A percentile compares a stretch with the other conserved stretches of the same genome.
phyloP scores from a whole-genome alignment of 306 rosid genomes.

The Biancaea sappan region DNA sequence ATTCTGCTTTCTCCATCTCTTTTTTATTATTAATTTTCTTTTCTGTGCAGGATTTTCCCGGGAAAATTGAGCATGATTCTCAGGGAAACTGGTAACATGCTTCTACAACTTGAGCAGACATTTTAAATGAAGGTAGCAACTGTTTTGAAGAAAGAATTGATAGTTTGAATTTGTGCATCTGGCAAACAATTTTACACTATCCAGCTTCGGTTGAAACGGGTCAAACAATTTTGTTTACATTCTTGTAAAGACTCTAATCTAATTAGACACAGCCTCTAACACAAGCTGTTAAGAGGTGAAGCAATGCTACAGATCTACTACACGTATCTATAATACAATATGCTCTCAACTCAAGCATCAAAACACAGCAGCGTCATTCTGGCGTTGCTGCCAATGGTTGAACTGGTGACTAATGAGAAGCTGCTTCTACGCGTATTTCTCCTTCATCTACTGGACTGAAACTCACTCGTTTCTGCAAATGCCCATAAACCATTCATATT shows the following conservation, averaged over 20 bases:
- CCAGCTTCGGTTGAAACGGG: neutral
- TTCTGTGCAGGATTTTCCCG: too few relatives aligned
- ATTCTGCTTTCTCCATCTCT: too few relatives aligned
- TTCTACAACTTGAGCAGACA: neutral
- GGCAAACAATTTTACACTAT: too few relatives aligned
- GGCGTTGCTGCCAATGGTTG: neutral
- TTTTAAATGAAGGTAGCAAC: neutral
- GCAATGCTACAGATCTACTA: neutral
- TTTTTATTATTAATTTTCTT: too few relatives aligned
- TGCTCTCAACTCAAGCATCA: conserved; percentile 11
- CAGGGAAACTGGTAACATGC: conserved; percentile 40
- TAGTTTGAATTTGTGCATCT: neutral
- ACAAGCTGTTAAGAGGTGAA: neutral
- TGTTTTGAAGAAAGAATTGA: too few relatives aligned
- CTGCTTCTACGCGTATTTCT: conserved; percentile 43
- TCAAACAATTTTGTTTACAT: neutral
- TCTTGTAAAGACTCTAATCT: neutral
- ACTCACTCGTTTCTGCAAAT: conserved; percentile 72
- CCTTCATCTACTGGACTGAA: conserved; percentile 54
- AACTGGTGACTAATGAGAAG: conserved; percentile 5
- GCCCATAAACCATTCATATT: neutral
- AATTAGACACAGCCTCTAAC: neutral
- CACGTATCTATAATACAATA: neutral
- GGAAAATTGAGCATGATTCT: too few relatives aligned
- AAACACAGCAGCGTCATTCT: neutral